phyloP scores from a whole-genome alignment of 352 stramenopile genomes.

The Phytophthora kernoviae region DNA sequence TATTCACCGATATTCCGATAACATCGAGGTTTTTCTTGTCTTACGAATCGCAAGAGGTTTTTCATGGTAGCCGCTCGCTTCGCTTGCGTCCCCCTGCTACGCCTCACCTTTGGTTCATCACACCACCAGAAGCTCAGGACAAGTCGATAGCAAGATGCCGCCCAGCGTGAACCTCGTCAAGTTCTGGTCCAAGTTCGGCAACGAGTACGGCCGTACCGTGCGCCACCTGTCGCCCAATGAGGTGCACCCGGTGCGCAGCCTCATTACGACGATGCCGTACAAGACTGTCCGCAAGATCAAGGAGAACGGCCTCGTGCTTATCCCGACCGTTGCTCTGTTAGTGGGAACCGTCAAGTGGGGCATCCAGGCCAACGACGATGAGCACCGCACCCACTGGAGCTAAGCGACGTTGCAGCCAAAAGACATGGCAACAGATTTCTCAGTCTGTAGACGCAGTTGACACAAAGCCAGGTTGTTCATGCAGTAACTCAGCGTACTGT shows the following conservation, averaged over 20 bases:
- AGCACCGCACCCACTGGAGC: conserved; percentile 82
- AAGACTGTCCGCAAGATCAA: conserved; percentile 85
- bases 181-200: conserved; percentile 78
- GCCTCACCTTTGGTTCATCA: neutral
- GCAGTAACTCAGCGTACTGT: too few relatives aligned
- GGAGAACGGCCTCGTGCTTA: conserved; percentile 77
- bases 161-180: conserved; percentile 56
- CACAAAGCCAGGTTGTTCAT: too few relatives aligned
- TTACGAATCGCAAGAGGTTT: conserved; percentile 36
- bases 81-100: neutral
- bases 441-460: neutral
- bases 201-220: conserved; percentile 63
- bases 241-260: conserved; percentile 62
- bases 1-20: conserved; percentile 1
- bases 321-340: conserved; percentile 64
- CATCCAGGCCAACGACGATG: conserved; percentile 70
- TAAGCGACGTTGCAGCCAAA: conserved; percentile 35
- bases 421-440: neutral
- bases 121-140: conserved; percentile 35
- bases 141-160: conserved; percentile 40
- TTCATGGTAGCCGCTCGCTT: conserved; percentile 34
- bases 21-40: conserved; percentile 19
- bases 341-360: conserved; percentile 80
- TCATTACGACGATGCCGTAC: conserved; percentile 73
- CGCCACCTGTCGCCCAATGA: conserved; percentile 79